These are phyloP conservation scores for Gaeumannomyces sp. DNA, from an alignment of 2,329 filamentous ascomycete species.

Conservation along the genomic window DNA sequence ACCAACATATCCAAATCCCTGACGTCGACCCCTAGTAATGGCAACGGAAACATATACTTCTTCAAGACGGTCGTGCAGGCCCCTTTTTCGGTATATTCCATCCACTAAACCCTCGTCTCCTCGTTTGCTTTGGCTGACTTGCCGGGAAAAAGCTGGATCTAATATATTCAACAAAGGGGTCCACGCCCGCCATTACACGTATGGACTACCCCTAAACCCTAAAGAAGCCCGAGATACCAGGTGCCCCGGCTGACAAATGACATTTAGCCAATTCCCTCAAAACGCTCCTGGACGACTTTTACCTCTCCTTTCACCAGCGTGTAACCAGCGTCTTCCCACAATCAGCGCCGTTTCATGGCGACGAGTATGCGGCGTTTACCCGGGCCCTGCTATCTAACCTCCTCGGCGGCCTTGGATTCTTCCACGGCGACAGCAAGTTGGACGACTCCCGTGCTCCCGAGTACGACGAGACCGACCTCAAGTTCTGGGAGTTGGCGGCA, in stretches of 20 bases:
- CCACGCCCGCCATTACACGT: slow-evolving; percentile 85
- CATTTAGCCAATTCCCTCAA: slow-evolving; percentile 56
- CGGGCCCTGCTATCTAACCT: slow-evolving; percentile 86
- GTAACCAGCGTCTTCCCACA: slow-evolving; percentile 52
- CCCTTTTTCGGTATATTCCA: slow-evolving; percentile 32
- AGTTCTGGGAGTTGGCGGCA: slow-evolving; percentile 82
- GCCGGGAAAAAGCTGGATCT: slow-evolving; percentile 2
- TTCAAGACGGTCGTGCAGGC: slow-evolving; percentile 62
- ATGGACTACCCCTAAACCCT: slow-evolving; percentile 62
- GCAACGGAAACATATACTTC: slow-evolving; percentile 55
- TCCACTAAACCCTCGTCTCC: not conserved
- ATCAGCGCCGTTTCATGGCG: slow-evolving; percentile 64
- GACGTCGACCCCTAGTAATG: slow-evolving; percentile 12
- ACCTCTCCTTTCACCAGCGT: slow-evolving; percentile 1
- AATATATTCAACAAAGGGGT: slow-evolving; percentile 1
- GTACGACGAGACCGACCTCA: slow-evolving; percentile 84
- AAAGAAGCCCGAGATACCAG: slow-evolving; percentile 35
- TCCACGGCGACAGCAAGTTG: slow-evolving; percentile 76
- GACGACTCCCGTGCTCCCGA: slow-evolving; percentile 78
- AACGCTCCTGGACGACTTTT: slow-evolving; percentile 21
- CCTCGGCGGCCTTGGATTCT: slow-evolving; percentile 84
- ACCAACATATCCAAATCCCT: slow-evolving; percentile 56
- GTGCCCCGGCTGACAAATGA: slow-evolving; percentile 64
- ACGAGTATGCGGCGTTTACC: slow-evolving; percentile 67
- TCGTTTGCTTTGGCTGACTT: not conserved